Evolutionary conservation across 169 alveolate genomes (phyloP).

Genomic region (Babesia ovis): DNA sequence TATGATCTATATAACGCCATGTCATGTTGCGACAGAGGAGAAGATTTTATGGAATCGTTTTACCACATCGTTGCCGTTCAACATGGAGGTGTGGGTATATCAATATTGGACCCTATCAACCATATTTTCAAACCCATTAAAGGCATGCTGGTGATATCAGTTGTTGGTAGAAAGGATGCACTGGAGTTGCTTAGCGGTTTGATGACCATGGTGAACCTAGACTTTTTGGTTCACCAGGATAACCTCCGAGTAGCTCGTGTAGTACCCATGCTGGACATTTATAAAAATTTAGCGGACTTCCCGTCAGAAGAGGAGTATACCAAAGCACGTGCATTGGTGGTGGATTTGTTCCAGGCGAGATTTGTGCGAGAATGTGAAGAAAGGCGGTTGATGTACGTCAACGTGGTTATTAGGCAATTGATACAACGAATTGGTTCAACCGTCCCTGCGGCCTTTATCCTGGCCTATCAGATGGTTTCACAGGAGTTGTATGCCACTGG

Average conservation of each 20-base stretch:
- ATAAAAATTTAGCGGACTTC: neutral
- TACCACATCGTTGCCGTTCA: conserved; percentile 11
- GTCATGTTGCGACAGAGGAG: neutral
- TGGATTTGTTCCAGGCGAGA: conserved; percentile 9
- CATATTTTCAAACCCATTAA: conserved; percentile 5
- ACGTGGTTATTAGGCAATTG: conserved; percentile 2
- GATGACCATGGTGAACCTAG: conserved; percentile 20
- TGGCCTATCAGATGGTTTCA: conserved; percentile 17
- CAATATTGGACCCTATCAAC: conserved; percentile 7
- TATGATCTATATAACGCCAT: neutral
- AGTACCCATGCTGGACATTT: neutral
- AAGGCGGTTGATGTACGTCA: neutral
- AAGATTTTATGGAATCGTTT: neutral
- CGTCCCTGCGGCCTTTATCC: neutral
- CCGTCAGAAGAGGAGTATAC: neutral
- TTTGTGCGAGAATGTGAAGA: neutral
- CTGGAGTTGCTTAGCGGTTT: conserved; percentile 9
- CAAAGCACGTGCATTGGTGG: neutral
- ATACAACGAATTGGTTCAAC: neutral
- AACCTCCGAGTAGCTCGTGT: neutral
- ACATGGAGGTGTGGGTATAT: neutral
- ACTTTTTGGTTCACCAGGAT: neutral
- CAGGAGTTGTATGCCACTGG: conserved; percentile 13
- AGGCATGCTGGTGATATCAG: conserved; percentile 7
- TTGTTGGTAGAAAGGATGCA: conserved; percentile 1